Base-by-base conservation (phyloP, 345 rosid species). In the Cardamine occulta region DNA sequence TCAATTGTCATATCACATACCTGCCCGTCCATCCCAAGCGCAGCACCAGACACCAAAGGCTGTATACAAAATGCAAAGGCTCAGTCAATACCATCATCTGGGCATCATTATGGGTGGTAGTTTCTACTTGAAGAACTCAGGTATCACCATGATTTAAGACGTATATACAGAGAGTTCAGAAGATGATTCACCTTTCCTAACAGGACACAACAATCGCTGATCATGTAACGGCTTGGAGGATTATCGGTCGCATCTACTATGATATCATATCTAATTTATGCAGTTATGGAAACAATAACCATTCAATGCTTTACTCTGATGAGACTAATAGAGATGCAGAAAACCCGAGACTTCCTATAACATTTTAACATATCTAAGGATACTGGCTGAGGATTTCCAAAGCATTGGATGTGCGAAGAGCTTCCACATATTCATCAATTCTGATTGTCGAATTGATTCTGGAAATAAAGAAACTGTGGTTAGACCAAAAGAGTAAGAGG, bases 1-100 rank as follows among this genome's bases (percentile, higher is more conserved):
- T 32, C 9, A 2, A 31, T 31, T 23, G 39, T 48, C 47, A 64
- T 29, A 67, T 3, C 17, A 12, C 34, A 58, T 85, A 91, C 98
- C 96, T 93, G 99, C 59, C 99, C 99, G 54, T 95, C 97, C 80
- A 90, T 75, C 68, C 99, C 99, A 62, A 95, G 74, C 6, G 97
- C 99, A 82, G 99, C 99, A 29, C 99, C 99, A 0, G 99, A 95
- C 34, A 91, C 99, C 74, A 95, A 86, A 81, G 99, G 97, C 99
- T 95, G 84, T 82, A 78, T 35, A 37, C 37, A 59, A 65, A 17
- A 23, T 45, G 18, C 44, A 61, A 66, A 58, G 49, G 59, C 47
- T 17, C 45, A 37, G 51, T 52, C 18, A 53, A 68, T 19, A 67
- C 7, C 11, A 0, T 24, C 29, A 17, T 8, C 35, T 8, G 19